phyloP scores from a whole-genome alignment of 345 rosid genomes.

The Hibiscus tridactylites region DNA sequence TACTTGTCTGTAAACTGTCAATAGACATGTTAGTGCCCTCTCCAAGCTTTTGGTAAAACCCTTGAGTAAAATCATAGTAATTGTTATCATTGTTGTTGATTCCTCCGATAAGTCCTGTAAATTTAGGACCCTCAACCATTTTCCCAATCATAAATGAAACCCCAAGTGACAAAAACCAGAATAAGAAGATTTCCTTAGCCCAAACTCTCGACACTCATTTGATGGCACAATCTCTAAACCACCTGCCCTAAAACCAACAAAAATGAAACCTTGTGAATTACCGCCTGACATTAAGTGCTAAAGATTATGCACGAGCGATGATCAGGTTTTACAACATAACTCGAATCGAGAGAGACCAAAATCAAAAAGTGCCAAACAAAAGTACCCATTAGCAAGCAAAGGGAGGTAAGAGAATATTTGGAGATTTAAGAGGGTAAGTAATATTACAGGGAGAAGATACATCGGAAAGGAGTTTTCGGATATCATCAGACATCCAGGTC shows the following conservation, averaged over 20 bases:
- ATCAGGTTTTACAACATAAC: neutral
- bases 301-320: neutral
- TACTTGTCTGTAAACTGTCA: conserved; percentile 53
- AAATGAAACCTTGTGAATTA: neutral
- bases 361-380: too few relatives aligned
- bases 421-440: too few relatives aligned
- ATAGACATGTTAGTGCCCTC: conserved; percentile 63
- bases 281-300: neutral
- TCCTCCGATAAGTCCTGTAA: conserved; percentile 42
- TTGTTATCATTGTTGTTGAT: conserved; percentile 30
- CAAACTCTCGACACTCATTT: conserved; percentile 16
- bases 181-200: conserved; percentile 10
- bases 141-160: conserved; percentile 35
- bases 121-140: conserved; percentile 51
- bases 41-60: conserved; percentile 54
- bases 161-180: conserved; percentile 4
- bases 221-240: neutral
- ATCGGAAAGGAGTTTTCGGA: too few relatives aligned
- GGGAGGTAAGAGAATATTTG: too few relatives aligned
- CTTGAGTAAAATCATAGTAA: conserved; percentile 46
- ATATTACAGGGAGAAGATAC: too few relatives aligned
- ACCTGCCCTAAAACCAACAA: neutral
- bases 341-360: too few relatives aligned
- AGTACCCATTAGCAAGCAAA: too few relatives aligned
- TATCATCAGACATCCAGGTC: too few relatives aligned